These are phyloP conservation scores for Zarea fungicola DNA, from an alignment of 2,329 filamentous ascomycete genomes.

Conservation along the genomic window DNA sequence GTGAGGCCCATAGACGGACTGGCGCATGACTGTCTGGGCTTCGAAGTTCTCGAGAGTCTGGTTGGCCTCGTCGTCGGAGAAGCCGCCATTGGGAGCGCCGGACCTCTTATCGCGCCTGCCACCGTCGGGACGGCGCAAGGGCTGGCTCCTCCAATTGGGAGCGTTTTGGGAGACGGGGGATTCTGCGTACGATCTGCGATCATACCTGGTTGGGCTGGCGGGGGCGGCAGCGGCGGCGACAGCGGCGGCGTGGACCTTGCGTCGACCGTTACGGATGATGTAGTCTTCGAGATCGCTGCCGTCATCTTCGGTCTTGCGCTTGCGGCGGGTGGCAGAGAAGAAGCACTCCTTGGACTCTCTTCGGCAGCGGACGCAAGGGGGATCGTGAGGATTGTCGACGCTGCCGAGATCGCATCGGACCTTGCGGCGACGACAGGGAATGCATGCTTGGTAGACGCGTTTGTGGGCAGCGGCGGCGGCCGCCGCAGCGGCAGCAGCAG, in stretches of 20 bases:
- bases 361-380: conserved; percentile 88
- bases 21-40: conserved; percentile 59
- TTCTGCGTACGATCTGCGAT: conserved; percentile 43
- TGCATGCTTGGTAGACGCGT: conserved; percentile 59
- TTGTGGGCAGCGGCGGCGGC: conserved; percentile 37
- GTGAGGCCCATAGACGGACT: conserved; percentile 81
- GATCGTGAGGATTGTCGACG: conserved; percentile 90
- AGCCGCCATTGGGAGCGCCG: too few relatives aligned
- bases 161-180: conserved; percentile 58
- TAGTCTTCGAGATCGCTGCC: conserved; percentile 58
- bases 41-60: conserved; percentile 60
- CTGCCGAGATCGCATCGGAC: conserved; percentile 61
- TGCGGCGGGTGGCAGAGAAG: conserved; percentile 90
- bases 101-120: conserved; percentile 21
- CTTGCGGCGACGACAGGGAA: conserved; percentile 57
- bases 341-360: conserved; percentile 95
- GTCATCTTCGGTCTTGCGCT: conserved; percentile 68
- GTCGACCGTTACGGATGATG: conserved; percentile 67
- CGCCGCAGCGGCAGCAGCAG: conserved; percentile 14
- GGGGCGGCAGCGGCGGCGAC: too few relatives aligned
- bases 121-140: conserved; percentile 57
- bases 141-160: conserved; percentile 59
- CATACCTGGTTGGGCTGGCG: conserved; percentile 38
- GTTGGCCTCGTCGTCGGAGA: conserved; percentile 48
- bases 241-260: conserved; percentile 51